These are phyloP conservation scores for Perilla frutescens DNA, from an alignment of 257 asterid species.

Conservation along the genomic window DNA sequence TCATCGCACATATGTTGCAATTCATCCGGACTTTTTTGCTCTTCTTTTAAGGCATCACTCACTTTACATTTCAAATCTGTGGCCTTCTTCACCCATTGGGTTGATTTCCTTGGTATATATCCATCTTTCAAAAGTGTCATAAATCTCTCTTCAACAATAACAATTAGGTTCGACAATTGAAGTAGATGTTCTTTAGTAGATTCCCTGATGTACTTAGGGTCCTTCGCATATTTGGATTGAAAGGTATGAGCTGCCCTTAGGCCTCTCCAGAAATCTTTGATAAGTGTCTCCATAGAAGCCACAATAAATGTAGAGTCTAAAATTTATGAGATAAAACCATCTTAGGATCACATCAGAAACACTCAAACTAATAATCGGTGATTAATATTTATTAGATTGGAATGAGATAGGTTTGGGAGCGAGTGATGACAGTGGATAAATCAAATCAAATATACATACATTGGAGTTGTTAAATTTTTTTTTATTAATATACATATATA, in stretches of 20 bases:
- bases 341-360: too few relatives aligned
- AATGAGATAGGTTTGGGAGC: too few relatives aligned
- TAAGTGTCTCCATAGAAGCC: too few relatives aligned
- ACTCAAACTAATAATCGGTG: too few relatives aligned
- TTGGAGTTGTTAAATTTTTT: too few relatives aligned
- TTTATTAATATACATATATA: too few relatives aligned
- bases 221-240: background rate
- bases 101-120: background rate
- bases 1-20: background rate
- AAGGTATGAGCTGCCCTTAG: background rate
- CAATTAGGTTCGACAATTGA: constrained; percentile 6
- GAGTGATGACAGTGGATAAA: too few relatives aligned
- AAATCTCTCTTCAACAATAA: background rate
- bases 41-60: background rate
- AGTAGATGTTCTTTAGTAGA: background rate
- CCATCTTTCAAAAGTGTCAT: background rate
- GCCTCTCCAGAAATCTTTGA: background rate
- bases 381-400: too few relatives aligned
- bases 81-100: constrained; percentile 16
- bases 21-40: too few relatives aligned
- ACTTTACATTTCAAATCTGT: background rate
- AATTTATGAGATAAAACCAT: background rate
- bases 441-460: too few relatives aligned
- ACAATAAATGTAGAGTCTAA: background rate
- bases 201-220: background rate